Conservation (phyloP, 2,329 filamentous ascomycete species). For the Trichophyton simii region DNA sequence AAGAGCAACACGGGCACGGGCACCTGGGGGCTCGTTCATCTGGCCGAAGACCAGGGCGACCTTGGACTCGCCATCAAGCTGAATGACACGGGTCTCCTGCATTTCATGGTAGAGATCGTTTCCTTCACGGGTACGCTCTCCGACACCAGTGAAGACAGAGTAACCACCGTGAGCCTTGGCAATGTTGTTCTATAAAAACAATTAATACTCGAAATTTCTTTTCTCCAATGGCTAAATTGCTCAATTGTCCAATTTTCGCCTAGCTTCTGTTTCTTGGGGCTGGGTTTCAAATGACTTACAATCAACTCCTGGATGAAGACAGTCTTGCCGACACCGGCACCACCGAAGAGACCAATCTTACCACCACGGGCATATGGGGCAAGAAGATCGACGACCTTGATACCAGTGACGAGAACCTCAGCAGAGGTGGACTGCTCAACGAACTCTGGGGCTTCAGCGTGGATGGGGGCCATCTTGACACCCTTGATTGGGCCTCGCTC, state of each 20-base stretch:
- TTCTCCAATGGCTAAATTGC: not conserved
- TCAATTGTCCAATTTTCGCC: not conserved
- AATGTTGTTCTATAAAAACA: conserved; percentile 75
- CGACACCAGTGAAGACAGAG: conserved; percentile 99
- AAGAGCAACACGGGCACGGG: conserved; percentile 98
- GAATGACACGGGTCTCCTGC: conserved; percentile 99
- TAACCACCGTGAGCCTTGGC: conserved; percentile 99
- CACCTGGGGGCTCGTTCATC: conserved; percentile 99
- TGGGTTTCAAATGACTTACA: conserved; percentile 36
- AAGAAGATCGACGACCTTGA: conserved; percentile 99
- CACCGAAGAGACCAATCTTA: conserved; percentile 99
- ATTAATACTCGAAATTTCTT: conserved; percentile 10
- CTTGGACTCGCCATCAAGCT: conserved; percentile 98
- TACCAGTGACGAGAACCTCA: conserved; percentile 96
- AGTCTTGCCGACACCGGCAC: conserved; percentile 99
- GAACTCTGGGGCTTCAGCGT: conserved; percentile 87
- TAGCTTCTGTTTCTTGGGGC: not conserved
- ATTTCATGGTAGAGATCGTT: conserved; percentile 99
- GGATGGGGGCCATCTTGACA: conserved; percentile 76
- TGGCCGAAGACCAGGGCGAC: conserved; percentile 98
- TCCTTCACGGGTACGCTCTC: conserved; percentile 99
- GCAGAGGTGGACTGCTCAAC: conserved; percentile 90
- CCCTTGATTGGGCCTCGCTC: conserved; percentile 97
- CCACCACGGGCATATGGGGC: conserved; percentile 99
- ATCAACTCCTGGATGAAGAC: conserved; percentile 99